phyloP scores from a whole-genome alignment of 192 early-diverging fungal genomes.

The Backusella mclennaniae region DNA sequence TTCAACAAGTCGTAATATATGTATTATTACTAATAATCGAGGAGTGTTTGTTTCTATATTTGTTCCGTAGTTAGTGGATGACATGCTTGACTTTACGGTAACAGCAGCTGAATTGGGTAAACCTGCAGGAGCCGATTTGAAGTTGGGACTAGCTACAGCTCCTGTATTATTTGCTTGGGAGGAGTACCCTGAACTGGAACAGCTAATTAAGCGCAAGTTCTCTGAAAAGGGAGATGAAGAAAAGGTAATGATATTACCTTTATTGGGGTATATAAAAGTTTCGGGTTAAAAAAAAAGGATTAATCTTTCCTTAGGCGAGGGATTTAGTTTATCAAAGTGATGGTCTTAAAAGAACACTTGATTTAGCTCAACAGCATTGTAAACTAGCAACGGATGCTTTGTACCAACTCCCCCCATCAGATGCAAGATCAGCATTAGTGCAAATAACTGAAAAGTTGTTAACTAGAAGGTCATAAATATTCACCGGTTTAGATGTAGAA shows the following conservation, averaged over 20 bases:
- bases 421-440: constrained; percentile 76
- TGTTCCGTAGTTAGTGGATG: constrained; percentile 69
- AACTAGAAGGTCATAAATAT: constrained; percentile 52
- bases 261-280: too few relatives aligned
- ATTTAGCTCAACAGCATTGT: constrained; percentile 73
- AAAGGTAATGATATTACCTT: constrained; percentile 45
- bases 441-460: constrained; percentile 80
- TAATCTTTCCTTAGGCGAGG: constrained; percentile 54
- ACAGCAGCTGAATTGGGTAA: constrained; percentile 81
- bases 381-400: constrained; percentile 72
- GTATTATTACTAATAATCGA: background rate
- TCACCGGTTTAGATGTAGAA: background rate
- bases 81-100: constrained; percentile 88
- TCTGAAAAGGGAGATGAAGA: constrained; percentile 71
- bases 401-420: constrained; percentile 62
- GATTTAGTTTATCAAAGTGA: constrained; percentile 75
- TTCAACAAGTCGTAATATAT: background rate
- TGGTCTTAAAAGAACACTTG: constrained; percentile 75
- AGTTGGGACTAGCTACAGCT: constrained; percentile 88
- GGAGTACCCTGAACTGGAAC: constrained; percentile 79
- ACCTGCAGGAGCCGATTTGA: constrained; percentile 86
- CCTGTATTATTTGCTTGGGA: constrained; percentile 94
- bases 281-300: too few relatives aligned
- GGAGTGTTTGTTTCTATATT: constrained; percentile 14
- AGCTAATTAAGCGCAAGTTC: constrained; percentile 88